A percentile compares a stretch with the other conserved stretches of the same genome.
These are phyloP conservation scores for Cladosporium phlei DNA, from an alignment of 2,329 filamentous ascomycete species.

Conservation along the genomic window DNA sequence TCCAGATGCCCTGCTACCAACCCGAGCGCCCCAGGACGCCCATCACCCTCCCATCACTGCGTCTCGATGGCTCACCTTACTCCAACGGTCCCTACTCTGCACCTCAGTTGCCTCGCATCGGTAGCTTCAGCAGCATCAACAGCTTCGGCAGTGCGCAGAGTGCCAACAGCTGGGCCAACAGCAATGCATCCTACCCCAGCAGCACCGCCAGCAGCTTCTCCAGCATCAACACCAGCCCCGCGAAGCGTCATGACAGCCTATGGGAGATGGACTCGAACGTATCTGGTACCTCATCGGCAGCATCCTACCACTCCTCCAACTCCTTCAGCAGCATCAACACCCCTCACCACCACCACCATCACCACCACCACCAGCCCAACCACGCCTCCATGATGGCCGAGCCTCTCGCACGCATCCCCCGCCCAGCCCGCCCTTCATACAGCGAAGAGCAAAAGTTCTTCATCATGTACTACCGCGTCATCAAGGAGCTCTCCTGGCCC, in stretches of 20 bases:
- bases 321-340: constrained; percentile 12
- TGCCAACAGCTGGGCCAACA: constrained; percentile 9
- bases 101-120: constrained; percentile 8
- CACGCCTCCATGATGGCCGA: constrained; percentile 3
- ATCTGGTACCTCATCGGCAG: constrained; percentile 1
- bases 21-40: constrained; percentile 5
- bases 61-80: constrained; percentile 11
- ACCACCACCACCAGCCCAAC: constrained; percentile 8
- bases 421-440: constrained; percentile 28
- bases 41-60: constrained; percentile 9
- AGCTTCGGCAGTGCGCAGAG: constrained; percentile 10
- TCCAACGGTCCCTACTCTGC: constrained; percentile 6
- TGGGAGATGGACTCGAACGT: constrained; percentile 7
- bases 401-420: constrained; percentile 17
- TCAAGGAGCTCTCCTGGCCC: constrained; percentile 27
- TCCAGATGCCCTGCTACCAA: constrained; percentile 13
- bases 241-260: constrained; percentile 8
- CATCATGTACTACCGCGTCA: constrained; percentile 26
- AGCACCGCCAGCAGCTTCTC: constrained; percentile 11
- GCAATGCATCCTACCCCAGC: constrained; percentile 8
- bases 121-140: constrained; percentile 13
- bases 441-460: constrained; percentile 34
- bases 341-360: constrained; percentile 2
- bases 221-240: constrained; percentile 11
- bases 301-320: constrained; percentile 11